Base-by-base conservation (phyloP, 2,329 filamentous ascomycete genomes). In the Paramyrothecium sp. region DNA sequence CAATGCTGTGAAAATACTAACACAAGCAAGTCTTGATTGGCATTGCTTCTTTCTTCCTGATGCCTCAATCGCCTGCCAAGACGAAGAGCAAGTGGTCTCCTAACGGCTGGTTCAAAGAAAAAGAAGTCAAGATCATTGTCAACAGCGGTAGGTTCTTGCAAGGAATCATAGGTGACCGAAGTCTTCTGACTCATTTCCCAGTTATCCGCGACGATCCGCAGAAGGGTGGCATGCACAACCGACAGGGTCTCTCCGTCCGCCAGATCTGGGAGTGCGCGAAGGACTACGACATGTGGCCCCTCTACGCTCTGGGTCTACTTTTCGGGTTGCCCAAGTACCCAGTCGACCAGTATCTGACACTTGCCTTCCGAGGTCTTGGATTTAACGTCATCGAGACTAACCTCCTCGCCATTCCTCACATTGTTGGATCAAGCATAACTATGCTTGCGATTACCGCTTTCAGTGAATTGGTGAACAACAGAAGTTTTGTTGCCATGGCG, bases 101-200 rank as follows among this genome's bases (percentile, higher is more conserved):
- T 2, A 72, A 74, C 20, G 87, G 88, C 3, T 87, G 86, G 81
- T 88, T 89, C 68, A 81, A 71, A 7, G 84, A 88, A 55, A 79
- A 73, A 19, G 86, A 90, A 67, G 84, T 87, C 65, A 85, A 85
- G 62, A 88, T 89, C 58, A 83, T 89, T 72, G 85, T 88, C 5
- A 89, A 88, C 64, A 80, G 66, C 30, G 68, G 69, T 68, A 57
- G 55, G 61, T 30, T 7, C 48, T 17, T 16, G 12, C 3, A 0
- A 44, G n/a, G 5, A 17, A 16, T 16, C 38, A 7, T 7, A 16
- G 33, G 10, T 16, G 13, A 19, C 38, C 13, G 4, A 7, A 12
- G n/a, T 5, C 13, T 19, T 16, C 57, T 63, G n/a, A 63, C 21
- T 12, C 49, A 8, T 20, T 21, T 13, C 17, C 4, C 17, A 64